Evolutionary conservation across 805 yeast species (phyloP).

Genomic region (Candida tammaniensis): DNA sequence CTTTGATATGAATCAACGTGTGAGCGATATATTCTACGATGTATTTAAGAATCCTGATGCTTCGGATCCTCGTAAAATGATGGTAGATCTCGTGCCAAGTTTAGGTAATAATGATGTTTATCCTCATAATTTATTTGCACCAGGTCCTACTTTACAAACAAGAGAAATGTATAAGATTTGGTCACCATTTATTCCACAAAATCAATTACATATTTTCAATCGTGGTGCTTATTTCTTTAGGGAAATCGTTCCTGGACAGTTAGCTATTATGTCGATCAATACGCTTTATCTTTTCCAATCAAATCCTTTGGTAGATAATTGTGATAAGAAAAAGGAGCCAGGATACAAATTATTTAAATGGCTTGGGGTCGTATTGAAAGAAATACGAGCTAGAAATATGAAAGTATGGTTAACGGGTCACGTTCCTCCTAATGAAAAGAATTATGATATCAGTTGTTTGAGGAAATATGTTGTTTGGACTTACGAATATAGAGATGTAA

Average conservation of each 20-base stretch:
- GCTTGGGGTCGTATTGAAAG: slow-evolving; percentile 73
- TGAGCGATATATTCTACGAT: slow-evolving; percentile 51
- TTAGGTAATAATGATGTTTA: slow-evolving; percentile 86
- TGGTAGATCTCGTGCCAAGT: slow-evolving; percentile 58
- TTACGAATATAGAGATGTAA: slow-evolving; percentile 78
- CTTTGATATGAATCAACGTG: slow-evolving; percentile 61
- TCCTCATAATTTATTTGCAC: slow-evolving; percentile 81
- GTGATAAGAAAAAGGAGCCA: slow-evolving; percentile 70
- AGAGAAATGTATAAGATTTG: slow-evolving; percentile 73
- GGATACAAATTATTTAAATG: slow-evolving; percentile 76
- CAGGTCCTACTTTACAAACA: slow-evolving; percentile 88
- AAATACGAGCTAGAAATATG: slow-evolving; percentile 67
- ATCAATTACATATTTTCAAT: slow-evolving; percentile 71
- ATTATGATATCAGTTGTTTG: slow-evolving; percentile 69
- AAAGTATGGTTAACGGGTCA: slow-evolving; percentile 89
- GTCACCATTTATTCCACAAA: slow-evolving; percentile 71
- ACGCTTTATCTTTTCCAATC: slow-evolving; percentile 72
- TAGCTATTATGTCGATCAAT: slow-evolving; percentile 78
- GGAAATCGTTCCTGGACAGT: slow-evolving; percentile 75
- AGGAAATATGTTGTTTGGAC: slow-evolving; percentile 78
- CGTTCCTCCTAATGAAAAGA: slow-evolving; percentile 83
- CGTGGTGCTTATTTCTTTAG: slow-evolving; percentile 71
- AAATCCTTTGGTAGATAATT: slow-evolving; percentile 80
- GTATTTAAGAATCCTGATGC: slow-evolving; percentile 51
- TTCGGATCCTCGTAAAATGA: slow-evolving; percentile 42